Evolutionary conservation across 352 stramenopile genomes (phyloP).

Genomic region (Pythium folliculosum): DNA sequence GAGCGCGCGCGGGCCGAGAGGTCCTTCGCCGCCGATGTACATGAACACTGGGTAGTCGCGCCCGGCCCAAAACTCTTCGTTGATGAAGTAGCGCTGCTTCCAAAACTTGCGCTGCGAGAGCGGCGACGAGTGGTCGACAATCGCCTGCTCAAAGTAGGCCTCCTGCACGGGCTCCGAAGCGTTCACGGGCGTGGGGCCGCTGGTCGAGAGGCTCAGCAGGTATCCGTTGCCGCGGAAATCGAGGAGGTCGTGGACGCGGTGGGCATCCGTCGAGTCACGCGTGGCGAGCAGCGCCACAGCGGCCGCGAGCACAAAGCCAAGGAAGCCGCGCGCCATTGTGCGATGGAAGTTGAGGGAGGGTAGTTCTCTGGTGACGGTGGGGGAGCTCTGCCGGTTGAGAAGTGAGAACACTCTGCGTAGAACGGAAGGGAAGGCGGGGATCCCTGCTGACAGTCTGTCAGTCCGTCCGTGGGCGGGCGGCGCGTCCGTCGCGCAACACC

Average conservation of each 20-base stretch:
- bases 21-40: constrained; percentile 84
- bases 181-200: constrained; percentile 23
- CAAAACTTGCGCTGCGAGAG: constrained; percentile 61
- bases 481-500: not conserved
- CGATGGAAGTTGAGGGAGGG: not conserved
- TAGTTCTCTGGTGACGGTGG: not conserved
- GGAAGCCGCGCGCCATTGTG: constrained; percentile 16
- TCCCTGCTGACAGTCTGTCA: not conserved
- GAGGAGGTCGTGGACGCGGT: constrained; percentile 50
- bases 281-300: constrained; percentile 14
- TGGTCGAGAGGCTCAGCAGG: constrained; percentile 54
- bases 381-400: not conserved
- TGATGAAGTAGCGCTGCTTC: constrained; percentile 91
- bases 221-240: constrained; percentile 73
- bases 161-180: constrained; percentile 43
- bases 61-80: constrained; percentile 84
- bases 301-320: constrained; percentile 7
- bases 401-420: constrained; percentile 4
- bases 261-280: constrained; percentile 12
- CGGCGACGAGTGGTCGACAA: constrained; percentile 75
- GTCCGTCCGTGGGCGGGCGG: constrained; percentile 3
- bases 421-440: constrained; percentile 1
- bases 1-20: constrained; percentile 53
- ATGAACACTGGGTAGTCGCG: constrained; percentile 86
- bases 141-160: constrained; percentile 56